Base-by-base conservation (phyloP, 768 basidiomycete genomes). In the Amanita subjunquillea region DNA sequence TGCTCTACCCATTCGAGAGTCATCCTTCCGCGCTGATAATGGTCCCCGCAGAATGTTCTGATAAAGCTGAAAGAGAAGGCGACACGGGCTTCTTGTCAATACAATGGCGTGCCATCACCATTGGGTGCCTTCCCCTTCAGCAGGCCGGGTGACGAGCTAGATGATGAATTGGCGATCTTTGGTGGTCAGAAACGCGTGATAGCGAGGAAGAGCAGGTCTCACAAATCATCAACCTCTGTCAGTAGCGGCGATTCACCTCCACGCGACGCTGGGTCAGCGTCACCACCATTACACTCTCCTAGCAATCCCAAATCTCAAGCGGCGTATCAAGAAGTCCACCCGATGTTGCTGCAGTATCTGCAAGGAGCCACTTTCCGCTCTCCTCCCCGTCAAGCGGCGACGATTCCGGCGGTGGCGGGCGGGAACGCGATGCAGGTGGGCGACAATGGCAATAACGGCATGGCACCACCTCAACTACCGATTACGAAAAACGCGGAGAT, bases 81-180 rank as follows among this genome's bases (percentile, higher is more conserved):
- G 1, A 59, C 65, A 2, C 62, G 64, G 5, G 63, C 70, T 2
- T 74, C 67, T 53, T 55, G 57, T 55, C 65, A 15, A 63, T 66
- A 47, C 60, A 62, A 58, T 55, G 55, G 29, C 57, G 63, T 13
- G 25, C 58, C 13, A 50, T 32, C 13, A 40, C 48, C 58, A 47
- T 29, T 55, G 30, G 53, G 36, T 12, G n/a, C 32, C 51, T 47
- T 49, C 20, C 58, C 50, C 47, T 44, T 59, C 46, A 29, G 48
- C 37, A 51, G 39, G 43, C 36, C 44, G n/a, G 22, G 41, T 29
- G 42, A 54, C 32, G 70, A 70, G 37, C 60, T 68, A 20, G 70
- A 73, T 47, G 68, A 76, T 54, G 75, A 77, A 53, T 66, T 80
- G 3, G 76, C 76, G 6, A 75, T 80, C 23, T 80, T 79, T 50